Conservation (phyloP, 2,329 filamentous ascomycete species). For the Lasiodiplodia gonubiensis region DNA sequence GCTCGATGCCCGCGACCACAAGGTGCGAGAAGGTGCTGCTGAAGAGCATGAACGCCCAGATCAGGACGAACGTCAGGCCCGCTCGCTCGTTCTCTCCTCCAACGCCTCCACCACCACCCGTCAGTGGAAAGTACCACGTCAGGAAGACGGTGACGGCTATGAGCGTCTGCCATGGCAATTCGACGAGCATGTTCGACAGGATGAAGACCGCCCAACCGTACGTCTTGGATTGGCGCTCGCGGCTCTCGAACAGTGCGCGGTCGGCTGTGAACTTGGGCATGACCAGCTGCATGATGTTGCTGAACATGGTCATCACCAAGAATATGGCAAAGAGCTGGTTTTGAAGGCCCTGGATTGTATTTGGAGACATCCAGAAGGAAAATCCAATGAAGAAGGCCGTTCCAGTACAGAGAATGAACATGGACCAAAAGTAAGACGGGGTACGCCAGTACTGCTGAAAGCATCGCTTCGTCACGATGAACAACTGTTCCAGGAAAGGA, state of each 20-base stretch:
- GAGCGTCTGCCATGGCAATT: conserved; percentile 70
- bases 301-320: conserved; percentile 53
- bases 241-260: conserved; percentile 64
- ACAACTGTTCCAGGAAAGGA: conserved; percentile 30
- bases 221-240: conserved; percentile 68
- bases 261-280: conserved; percentile 66
- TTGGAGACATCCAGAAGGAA: conserved; percentile 50
- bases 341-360: conserved; percentile 50
- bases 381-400: conserved; percentile 47
- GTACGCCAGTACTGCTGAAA: conserved; percentile 51
- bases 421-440: conserved; percentile 48
- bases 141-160: conserved; percentile 68
- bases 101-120: no score
- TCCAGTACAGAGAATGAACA: conserved; percentile 50
- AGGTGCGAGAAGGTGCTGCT: conserved; percentile 75
- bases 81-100: conserved; percentile 57
- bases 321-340: conserved; percentile 58
- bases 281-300: conserved; percentile 61
- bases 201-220: conserved; percentile 80
- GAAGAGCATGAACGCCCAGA: conserved; percentile 72
- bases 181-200: conserved; percentile 72
- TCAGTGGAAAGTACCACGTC: conserved; percentile 68
- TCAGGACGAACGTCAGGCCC: conserved; percentile 68
- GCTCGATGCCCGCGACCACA: conserved; percentile 72
- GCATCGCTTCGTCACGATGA: conserved; percentile 28